Percentiles rank a stretch among this genome's conserved stretches.
These are phyloP conservation scores for Cystobasidium onofrii DNA, from an alignment of 768 basidiomycete species.

Conservation along the genomic window DNA sequence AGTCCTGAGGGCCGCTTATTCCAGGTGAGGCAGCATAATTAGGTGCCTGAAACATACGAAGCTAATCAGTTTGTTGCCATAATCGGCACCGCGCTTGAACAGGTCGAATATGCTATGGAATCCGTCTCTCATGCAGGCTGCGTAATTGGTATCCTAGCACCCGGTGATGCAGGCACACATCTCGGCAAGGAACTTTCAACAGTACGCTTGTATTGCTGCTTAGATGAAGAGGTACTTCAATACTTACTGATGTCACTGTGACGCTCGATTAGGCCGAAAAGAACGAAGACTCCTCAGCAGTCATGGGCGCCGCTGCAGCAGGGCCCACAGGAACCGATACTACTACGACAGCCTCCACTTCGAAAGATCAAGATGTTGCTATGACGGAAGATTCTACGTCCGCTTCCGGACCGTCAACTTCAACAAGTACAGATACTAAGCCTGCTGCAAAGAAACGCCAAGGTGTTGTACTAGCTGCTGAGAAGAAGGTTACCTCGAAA, in stretches of 20 bases:
- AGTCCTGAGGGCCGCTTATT: slow-evolving; percentile 98
- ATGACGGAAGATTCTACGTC: slow-evolving; percentile 37
- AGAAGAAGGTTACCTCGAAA: slow-evolving; percentile 98
- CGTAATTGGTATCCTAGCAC: slow-evolving; percentile 79
- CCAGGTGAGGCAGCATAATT: slow-evolving; percentile 57
- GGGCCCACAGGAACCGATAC: not conserved
- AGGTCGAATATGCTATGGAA: slow-evolving; percentile 99
- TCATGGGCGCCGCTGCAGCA: slow-evolving; percentile 13
- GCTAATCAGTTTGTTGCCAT: no score
- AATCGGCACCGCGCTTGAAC: no score
- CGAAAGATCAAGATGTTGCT: slow-evolving; percentile 22
- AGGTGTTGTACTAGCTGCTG: slow-evolving; percentile 82
- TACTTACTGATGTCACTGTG: no score
- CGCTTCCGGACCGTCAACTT: slow-evolving; percentile 34
- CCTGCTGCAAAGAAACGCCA: slow-evolving; percentile 51
- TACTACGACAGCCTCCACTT: not conserved
- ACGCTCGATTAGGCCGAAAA: slow-evolving; percentile 30
- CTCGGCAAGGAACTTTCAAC: slow-evolving; percentile 33
- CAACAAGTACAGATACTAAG: slow-evolving; percentile 36
- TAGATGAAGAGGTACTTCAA: no score
- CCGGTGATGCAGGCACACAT: slow-evolving; percentile 40
- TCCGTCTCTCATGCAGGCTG: slow-evolving; percentile 67
- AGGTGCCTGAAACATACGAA: no score
- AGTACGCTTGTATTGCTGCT: no score
- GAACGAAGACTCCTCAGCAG: slow-evolving; percentile 24